Base-by-base conservation (phyloP, 192 early-diverging fungal genomes). In the Mortierella claussenii region DNA sequence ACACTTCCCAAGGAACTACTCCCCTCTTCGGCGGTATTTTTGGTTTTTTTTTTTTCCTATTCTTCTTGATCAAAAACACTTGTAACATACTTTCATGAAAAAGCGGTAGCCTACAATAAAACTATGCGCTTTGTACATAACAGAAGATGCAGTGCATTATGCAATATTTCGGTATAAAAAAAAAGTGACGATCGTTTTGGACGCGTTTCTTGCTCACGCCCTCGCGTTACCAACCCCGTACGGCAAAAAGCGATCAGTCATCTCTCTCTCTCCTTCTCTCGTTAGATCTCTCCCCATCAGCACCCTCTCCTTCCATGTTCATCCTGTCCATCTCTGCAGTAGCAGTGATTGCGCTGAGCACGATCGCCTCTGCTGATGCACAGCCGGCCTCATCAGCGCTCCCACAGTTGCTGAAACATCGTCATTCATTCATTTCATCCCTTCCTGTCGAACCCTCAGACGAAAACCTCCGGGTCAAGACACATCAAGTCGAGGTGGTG, bases 341-440 rank as follows among this genome's bases (percentile, higher is more conserved):
- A 10, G 52, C 57, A 18, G 13, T 69, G 9, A 23, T 69, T 13
- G 52, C 50, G 33, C 12, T 53, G 9, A 54, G 36, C 34, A 47
- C 51, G 8, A 18, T 31, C 33, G 27, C 56, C 21, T 56, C 56
- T 23, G 51, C 27, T 9, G 21, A 58, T 2, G 50, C 12, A 4
- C 20, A 45, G 7, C 31, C 64, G 13, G 31, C 36, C 45, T n/a
- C 45, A 13, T 24, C 65, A 0, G 3, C 56, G 9, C 21, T 8
- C 1, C 21, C 36, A 40, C 48, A 34, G 8, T 40, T 68, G 12
- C 42, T 76, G 7, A 63, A 60, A 4, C 73, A 76, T 51, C 73
- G 73, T 30, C 73, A 76, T 54, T 76, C 73, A 13, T 76, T 76
- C 64, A 60, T 76, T 46, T 57, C 64, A 0, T 58, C 73, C 3